Base-by-base conservation (phyloP, 352 stramenopile species). In the Pythium biforme region DNA sequence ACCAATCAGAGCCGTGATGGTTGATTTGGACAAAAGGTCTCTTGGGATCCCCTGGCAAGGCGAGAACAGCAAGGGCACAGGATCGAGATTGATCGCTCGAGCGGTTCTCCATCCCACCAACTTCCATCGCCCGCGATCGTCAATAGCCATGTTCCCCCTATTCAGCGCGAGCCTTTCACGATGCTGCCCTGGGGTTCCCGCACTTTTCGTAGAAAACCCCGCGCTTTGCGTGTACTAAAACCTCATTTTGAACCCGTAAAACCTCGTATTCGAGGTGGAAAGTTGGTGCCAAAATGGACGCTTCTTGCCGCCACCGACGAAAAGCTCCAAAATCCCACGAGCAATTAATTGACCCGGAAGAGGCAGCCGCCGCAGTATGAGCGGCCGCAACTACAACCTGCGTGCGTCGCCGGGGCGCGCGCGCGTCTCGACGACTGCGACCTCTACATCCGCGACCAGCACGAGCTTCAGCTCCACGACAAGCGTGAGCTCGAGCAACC, bases 381-480 rank as follows among this genome's bases (percentile, higher is more conserved):
- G 34, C 41, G 46, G 65, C 52, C 70, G 70, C 58, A 63, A 59
- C 50, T 77, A 77, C 52, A 72, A 66, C 59, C 67, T 77, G 43
- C 70, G 70, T 45, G 62, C 66, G 51, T 73, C 67, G 33, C 60
- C 60, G 37, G 50, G 41, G 58, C 55, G 47, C 39, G 58, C n/a
- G 49, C 31, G 39, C 49, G 55, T 57, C 33, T 47, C 40, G n/a
- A 47, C 52, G 41, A 62, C 60, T n/a, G n/a, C n/a, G 10, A 46
- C 61, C 20, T 19, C 52, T 4, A 27, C 61, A 31, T 62, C 54
- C 22, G 33, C 55, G 20, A 26, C 48, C 9, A 63, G 23, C 50
- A 59, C 46, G n/a, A 59, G 45, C 53, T 58, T 43, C 29, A 59
- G 37, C 37, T 41, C 60, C 41, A 67, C 60, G 17, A 61, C 60